Evolutionary conservation across 352 stramenopile species (phyloP).

Genomic region (Elongisporangium senticosum): DNA sequence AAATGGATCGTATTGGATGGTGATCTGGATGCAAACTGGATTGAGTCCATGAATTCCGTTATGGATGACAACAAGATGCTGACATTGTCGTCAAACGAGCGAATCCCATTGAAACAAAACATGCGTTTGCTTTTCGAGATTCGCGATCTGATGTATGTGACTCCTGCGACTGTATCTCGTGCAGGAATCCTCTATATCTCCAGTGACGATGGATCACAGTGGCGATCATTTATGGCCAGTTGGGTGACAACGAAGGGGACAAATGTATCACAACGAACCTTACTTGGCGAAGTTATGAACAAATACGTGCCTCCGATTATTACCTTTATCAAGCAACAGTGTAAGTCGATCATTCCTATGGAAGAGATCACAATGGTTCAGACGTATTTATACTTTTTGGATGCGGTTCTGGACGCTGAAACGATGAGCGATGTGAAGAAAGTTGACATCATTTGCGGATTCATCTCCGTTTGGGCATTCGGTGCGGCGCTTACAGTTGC

Average conservation of each 20-base stretch:
- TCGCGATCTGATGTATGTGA: constrained; percentile 91
- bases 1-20: constrained; percentile 97
- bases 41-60: constrained; percentile 88
- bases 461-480: constrained; percentile 92
- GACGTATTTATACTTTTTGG: constrained; percentile 89
- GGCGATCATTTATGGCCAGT: constrained; percentile 88
- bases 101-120: constrained; percentile 92
- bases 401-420: constrained; percentile 74
- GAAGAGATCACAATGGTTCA: constrained; percentile 91
- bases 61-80: constrained; percentile 91
- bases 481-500: constrained; percentile 80
- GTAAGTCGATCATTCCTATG: constrained; percentile 85
- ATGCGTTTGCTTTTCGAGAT: constrained; percentile 97
- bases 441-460: constrained; percentile 86
- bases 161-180: constrained; percentile 91
- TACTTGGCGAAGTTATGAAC: constrained; percentile 64
- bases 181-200: constrained; percentile 95
- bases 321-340: constrained; percentile 81
- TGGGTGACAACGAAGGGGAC: constrained; percentile 82
- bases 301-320: constrained; percentile 86
- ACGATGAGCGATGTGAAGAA: constrained; percentile 55
- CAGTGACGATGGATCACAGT: constrained; percentile 89
- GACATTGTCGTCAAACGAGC: constrained; percentile 91
- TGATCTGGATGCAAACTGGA: constrained; percentile 83
- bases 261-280: constrained; percentile 42